Conservation (phyloP, 2,329 filamentous ascomycete genomes). For the Cordyceps farinosa region DNA sequence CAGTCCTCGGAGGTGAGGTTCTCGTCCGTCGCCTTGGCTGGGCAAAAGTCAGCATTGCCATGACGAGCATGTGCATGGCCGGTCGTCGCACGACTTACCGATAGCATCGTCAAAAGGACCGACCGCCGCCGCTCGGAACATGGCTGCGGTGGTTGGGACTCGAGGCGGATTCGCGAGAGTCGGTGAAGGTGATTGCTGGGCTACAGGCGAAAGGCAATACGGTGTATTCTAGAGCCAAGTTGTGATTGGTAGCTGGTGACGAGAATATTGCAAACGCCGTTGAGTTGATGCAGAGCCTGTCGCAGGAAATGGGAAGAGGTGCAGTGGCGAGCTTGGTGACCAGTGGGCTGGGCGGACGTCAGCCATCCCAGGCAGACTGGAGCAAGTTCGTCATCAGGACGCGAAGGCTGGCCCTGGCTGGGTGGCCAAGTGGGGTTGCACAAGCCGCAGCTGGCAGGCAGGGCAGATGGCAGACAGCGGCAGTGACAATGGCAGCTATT, state of each 20-base stretch:
- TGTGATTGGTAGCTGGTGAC: neutral
- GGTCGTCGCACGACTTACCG: conserved; percentile 41
- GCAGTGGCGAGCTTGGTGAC: conserved; percentile 17
- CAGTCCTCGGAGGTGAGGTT: conserved; percentile 84
- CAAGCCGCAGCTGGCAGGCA: neutral
- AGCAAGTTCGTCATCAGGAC: conserved; percentile 19
- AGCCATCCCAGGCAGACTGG: conserved; percentile 14
- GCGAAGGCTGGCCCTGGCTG: conserved; percentile 10
- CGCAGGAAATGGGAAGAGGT: neutral
- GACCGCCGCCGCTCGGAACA: conserved; percentile 56
- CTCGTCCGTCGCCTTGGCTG: conserved; percentile 85
- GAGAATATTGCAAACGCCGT: neutral
- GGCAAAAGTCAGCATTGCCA: conserved; percentile 21
- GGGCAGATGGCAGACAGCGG: neutral
- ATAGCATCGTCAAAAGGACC: conserved; percentile 58
- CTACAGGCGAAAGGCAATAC: neutral
- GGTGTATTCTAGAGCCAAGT: neutral
- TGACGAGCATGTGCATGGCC: conserved; percentile 6
- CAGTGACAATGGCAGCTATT: neutral
- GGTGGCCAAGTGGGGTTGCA: conserved; percentile 12
- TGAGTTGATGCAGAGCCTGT: conserved; percentile 6
- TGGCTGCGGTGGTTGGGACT: conserved; percentile 34
- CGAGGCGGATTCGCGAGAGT: neutral
- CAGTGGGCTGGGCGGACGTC: conserved; percentile 13
- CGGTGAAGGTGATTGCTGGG: neutral